These are phyloP conservation scores for Coniophora puteana DNA, from an alignment of 1,284 basidiomycete genomes.

Conservation along the genomic window DNA sequence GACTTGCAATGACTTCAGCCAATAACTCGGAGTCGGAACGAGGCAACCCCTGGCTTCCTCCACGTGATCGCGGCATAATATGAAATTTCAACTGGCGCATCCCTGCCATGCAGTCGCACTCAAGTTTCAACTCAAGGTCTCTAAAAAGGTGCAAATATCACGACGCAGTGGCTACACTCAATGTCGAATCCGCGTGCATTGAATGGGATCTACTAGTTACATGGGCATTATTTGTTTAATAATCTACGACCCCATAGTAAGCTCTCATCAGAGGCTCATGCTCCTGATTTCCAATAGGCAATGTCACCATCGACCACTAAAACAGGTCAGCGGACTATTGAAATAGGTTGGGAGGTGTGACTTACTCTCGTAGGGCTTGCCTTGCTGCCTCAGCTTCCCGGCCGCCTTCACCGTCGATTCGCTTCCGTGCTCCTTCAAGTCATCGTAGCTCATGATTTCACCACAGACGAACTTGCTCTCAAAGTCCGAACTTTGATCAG, in stretches of 20 bases:
- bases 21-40: no score
- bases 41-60: no score
- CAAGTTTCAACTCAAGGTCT: background rate
- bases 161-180: background rate
- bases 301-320: slow-evolving; percentile 82
- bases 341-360: slow-evolving; percentile 14
- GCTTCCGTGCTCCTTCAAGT: slow-evolving; percentile 89
- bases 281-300: slow-evolving; percentile 80
- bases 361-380: slow-evolving; percentile 93
- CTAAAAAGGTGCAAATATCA: background rate
- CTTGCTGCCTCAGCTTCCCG: slow-evolving; percentile 94
- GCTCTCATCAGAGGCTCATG: no score
- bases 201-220: slow-evolving; percentile 5
- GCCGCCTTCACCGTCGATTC: slow-evolving; percentile 93
- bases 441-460: slow-evolving; percentile 94
- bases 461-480: slow-evolving; percentile 99
- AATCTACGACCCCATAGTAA: no score
- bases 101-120: no score
- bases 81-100: no score
- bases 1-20: no score
- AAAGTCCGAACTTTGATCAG: slow-evolving; percentile 71
- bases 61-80: no score
- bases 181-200: slow-evolving; percentile 1
- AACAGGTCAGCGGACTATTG: slow-evolving; percentile 5
- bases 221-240: slow-evolving; percentile 1